Base-by-base conservation (phyloP, 495 filamentous ascomycete genomes). In the Aspergillus nanangensis region DNA sequence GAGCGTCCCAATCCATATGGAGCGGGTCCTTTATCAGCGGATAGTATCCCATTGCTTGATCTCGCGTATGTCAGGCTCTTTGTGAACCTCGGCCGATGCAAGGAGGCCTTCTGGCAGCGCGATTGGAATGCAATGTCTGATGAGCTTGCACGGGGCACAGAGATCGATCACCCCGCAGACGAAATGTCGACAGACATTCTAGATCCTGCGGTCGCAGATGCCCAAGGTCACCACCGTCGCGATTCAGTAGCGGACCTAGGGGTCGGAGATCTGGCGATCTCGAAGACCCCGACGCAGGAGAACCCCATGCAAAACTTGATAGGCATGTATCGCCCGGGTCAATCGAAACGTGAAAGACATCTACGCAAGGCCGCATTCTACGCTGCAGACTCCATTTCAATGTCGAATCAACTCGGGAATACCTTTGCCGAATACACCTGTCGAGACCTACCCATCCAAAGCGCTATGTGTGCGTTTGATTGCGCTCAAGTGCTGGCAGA, bases 401-500 rank as follows among this genome's bases (percentile, higher is more conserved):
- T 91, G 82, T 88, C 90, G 10, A 87, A 95, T 60, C 90, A 86
- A 55, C 72, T 93, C 8, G 90, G 89, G 5, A 82, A 90, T 22
- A 92, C 88, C 0, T 95, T 90, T 61, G 86, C 88, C 5, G 86
- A 95, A 49, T 83, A 89, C 47, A 85, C 84, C 2, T 90, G 86
- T 23, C 80, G 90, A 22, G 93, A 97, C 57, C 74, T 98, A n/a
- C 92, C 93, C 1, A 73, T 97, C 20, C 90, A 95, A 52, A 91
- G 90, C 11, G 88, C 88, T 5, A 84, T 98, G 78, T 97, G 91
- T 62, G 80, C 86, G 10, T 95, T 96, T 60, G 93, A 98, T 57
- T 97, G 93, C 56, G 87, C 90, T n/a, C 90, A 95, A 57, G 90
- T 98, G 0, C 81, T 98, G 19, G 92, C 93, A 1, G 93, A 98